Evolutionary conservation across 2,329 filamentous ascomycete genomes (phyloP).

Genomic region (Fusarium hainanense): DNA sequence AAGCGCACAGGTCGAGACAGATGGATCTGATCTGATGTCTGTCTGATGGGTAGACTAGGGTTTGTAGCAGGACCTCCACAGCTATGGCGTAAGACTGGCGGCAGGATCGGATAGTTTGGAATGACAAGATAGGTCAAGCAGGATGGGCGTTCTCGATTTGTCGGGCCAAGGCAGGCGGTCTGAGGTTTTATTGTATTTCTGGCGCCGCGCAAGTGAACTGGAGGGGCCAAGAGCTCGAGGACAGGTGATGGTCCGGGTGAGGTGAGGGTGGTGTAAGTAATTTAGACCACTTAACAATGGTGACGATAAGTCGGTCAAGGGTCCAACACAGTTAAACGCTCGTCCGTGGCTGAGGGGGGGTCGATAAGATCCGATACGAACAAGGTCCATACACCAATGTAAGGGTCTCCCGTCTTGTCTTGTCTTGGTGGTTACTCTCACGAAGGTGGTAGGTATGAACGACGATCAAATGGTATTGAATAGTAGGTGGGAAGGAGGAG

Average conservation of each 20-base stretch:
- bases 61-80: constrained; percentile 6
- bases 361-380: constrained; percentile 31
- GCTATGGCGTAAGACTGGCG: constrained; percentile 30
- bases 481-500: neutral
- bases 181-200: constrained; percentile 43
- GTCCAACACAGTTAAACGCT: constrained; percentile 20
- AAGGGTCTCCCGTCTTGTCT: constrained; percentile 32
- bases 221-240: constrained; percentile 35
- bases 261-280: constrained; percentile 35
- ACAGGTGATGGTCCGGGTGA: constrained; percentile 24
- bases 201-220: constrained; percentile 31
- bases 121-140: constrained; percentile 27
- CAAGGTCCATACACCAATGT: constrained; percentile 29
- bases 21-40: constrained; percentile 9
- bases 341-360: constrained; percentile 13
- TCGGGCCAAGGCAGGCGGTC: constrained; percentile 40
- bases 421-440: constrained; percentile 20
- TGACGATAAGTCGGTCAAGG: constrained; percentile 35
- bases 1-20: constrained; percentile 14
- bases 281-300: constrained; percentile 15
- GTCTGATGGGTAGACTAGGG: neutral
- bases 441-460: constrained; percentile 27
- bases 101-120: constrained; percentile 31
- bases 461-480: constrained; percentile 29
- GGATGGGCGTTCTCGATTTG: constrained; percentile 29